These are phyloP conservation scores for Abortiporus biennis DNA, from an alignment of 1,284 basidiomycete genomes.

Conservation along the genomic window DNA sequence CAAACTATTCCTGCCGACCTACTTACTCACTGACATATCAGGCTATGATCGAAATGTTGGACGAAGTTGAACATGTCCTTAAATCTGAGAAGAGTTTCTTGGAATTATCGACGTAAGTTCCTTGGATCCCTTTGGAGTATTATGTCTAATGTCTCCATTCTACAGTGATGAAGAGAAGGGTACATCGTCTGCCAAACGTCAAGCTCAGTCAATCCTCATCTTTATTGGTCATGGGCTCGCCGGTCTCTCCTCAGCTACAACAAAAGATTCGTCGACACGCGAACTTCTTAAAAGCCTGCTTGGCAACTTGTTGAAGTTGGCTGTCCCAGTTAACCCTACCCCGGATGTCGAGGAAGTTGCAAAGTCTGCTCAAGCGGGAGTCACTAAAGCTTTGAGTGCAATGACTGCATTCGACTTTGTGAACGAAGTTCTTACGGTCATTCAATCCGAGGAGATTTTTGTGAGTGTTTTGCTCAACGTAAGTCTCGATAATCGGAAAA, in stretches of 20 bases:
- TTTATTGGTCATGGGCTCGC: conserved; percentile 47
- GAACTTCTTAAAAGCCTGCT: no score
- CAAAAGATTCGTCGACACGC: conserved; percentile 17
- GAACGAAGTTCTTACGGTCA: conserved; percentile 42
- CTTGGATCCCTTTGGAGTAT: conserved; percentile 50
- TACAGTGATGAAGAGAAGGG: conserved; percentile 51
- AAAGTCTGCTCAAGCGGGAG: conserved; percentile 39
- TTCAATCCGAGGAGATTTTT: conserved; percentile 42
- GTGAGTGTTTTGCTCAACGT: conserved; percentile 25
- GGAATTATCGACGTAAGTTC: conserved; percentile 40
- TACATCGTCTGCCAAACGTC: conserved; percentile 36
- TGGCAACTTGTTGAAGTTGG: conserved; percentile 39
- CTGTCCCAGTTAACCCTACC: conserved; percentile 28
- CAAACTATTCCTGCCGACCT: conserved; percentile 11
- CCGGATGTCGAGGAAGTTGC: conserved; percentile 35
- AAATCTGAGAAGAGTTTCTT: conserved; percentile 28
- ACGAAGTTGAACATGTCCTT: conserved; percentile 62
- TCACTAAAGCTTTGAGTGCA: conserved; percentile 45
- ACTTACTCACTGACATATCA: conserved; percentile 25
- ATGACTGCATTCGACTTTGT: conserved; percentile 69
- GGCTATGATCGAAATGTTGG: conserved; percentile 62
- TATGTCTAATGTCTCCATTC: background rate
- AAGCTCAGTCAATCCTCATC: conserved; percentile 60
- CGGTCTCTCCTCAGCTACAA: conserved; percentile 17
- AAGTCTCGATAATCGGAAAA: background rate